These are phyloP conservation scores for Vigna mungo DNA, from an alignment of 306 rosid genomes.

Conservation along the genomic window DNA sequence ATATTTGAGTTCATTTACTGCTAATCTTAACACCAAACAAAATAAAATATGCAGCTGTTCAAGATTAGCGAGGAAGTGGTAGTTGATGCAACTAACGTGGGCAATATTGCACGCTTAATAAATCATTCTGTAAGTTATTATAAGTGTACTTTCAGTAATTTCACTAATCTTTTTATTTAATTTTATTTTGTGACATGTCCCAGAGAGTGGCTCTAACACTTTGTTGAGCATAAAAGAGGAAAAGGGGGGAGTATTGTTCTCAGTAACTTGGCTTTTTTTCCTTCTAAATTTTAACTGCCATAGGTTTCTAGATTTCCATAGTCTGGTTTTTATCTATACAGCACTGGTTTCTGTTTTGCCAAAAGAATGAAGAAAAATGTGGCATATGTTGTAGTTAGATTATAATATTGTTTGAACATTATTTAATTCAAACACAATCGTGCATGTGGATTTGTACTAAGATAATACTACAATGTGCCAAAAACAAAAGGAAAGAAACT, in stretches of 20 bases:
- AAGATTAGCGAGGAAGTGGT: constrained; percentile 96
- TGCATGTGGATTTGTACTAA: constrained; percentile 34
- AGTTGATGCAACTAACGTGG: constrained; percentile 81
- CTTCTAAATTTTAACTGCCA: too few relatives aligned
- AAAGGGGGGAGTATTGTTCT: background rate
- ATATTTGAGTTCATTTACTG: constrained; percentile 30
- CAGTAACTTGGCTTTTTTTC: background rate
- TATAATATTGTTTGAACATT: constrained; percentile 17
- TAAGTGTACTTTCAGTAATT: constrained; percentile 13
- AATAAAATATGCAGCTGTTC: constrained; percentile 80
- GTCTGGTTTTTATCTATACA: background rate
- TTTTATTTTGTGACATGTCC: constrained; percentile 16
- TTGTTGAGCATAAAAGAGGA: too few relatives aligned
- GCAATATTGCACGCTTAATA: constrained; percentile 92
- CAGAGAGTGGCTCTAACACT: background rate
- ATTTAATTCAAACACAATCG: constrained; percentile 1
- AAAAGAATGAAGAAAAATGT: constrained; percentile 17
- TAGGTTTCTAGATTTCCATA: background rate
- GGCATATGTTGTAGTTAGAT: constrained; percentile 17
- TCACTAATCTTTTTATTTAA: background rate
- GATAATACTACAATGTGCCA: constrained; percentile 20
- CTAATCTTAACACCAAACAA: constrained; percentile 37
- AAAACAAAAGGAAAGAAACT: background rate
- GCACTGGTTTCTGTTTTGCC: background rate
- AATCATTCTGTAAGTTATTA: constrained; percentile 86